phyloP scores from a whole-genome alignment of 495 filamentous ascomycete genomes.

The Pseudevernia furfuracea region DNA sequence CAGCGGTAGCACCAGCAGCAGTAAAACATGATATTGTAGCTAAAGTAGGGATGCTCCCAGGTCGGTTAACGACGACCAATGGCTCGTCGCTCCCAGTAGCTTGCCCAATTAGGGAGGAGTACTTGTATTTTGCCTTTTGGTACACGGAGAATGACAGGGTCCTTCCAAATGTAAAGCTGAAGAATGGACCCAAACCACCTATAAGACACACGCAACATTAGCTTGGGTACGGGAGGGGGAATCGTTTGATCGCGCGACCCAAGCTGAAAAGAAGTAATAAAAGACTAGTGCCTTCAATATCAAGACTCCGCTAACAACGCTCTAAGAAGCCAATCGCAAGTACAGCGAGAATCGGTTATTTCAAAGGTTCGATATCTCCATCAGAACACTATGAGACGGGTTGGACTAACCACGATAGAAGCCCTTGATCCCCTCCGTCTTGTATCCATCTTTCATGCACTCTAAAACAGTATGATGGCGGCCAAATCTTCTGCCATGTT shows the following conservation, averaged over 20 bases:
- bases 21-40: conserved; percentile 63
- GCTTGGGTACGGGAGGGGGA: neutral
- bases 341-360: neutral
- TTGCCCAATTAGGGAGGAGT: conserved; percentile 39
- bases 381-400: neutral
- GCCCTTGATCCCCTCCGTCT: conserved; percentile 60
- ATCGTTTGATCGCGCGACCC: conserved; percentile 12
- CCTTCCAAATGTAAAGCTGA: conserved; percentile 73
- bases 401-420: conserved; percentile 63
- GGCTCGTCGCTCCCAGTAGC: conserved; percentile 55
- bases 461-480: conserved; percentile 59
- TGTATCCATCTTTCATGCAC: conserved; percentile 66
- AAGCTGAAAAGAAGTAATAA: neutral
- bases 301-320: neutral
- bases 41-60: conserved; percentile 54
- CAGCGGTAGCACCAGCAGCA: conserved; percentile 66
- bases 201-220: conserved; percentile 10
- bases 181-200: conserved; percentile 64
- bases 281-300: neutral
- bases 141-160: conserved; percentile 81
- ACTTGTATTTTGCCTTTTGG: conserved; percentile 68
- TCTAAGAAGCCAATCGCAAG: neutral
- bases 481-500: conserved; percentile 43
- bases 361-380: neutral
- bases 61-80: conserved; percentile 58